These are phyloP conservation scores for Penicillium robsamsonii DNA, from an alignment of 495 filamentous ascomycete genomes.

Conservation along the genomic window DNA sequence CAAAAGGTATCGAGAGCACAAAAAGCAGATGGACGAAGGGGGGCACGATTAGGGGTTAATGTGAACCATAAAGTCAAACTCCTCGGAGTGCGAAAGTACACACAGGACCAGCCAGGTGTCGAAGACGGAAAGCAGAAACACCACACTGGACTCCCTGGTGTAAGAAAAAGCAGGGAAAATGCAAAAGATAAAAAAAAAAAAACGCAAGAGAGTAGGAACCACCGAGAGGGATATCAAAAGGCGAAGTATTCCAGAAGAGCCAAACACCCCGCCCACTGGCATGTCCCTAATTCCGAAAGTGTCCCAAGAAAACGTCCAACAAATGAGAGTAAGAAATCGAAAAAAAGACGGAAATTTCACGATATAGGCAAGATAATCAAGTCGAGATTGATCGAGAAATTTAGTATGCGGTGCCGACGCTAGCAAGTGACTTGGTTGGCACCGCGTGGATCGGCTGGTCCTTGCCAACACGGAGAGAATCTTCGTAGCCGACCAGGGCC, in stretches of 20 bases:
- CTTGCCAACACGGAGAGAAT: constrained; percentile 55
- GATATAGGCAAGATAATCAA: constrained; percentile 7
- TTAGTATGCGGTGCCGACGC: constrained; percentile 50
- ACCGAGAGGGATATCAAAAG: constrained; percentile 36
- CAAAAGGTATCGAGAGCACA: constrained; percentile 36
- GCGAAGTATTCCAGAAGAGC: constrained; percentile 34
- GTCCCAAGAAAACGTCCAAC: constrained; percentile 37
- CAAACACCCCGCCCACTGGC: constrained; percentile 38
- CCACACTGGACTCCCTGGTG: constrained; percentile 52
- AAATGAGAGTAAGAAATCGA: constrained; percentile 35
- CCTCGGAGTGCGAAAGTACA: constrained; percentile 50
- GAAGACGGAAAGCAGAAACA: constrained; percentile 43
- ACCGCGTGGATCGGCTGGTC: constrained; percentile 49
- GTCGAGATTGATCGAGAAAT: constrained; percentile 14
- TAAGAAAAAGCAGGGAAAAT: constrained; percentile 29
- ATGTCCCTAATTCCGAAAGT: constrained; percentile 35
- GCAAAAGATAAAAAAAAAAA: constrained; percentile 30
- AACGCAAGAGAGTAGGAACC: constrained; percentile 36
- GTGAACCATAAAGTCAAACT: constrained; percentile 31
- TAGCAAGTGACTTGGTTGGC: constrained; percentile 47
- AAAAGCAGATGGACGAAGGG: constrained; percentile 26
- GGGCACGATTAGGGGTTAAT: constrained; percentile 36
- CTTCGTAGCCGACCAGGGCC: constrained; percentile 89
- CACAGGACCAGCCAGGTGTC: constrained; percentile 54
- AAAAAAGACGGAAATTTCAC: constrained; percentile 6